These are phyloP conservation scores for Phytophthora niederhauseri DNA, from an alignment of 352 stramenopile genomes.

Conservation along the genomic window DNA sequence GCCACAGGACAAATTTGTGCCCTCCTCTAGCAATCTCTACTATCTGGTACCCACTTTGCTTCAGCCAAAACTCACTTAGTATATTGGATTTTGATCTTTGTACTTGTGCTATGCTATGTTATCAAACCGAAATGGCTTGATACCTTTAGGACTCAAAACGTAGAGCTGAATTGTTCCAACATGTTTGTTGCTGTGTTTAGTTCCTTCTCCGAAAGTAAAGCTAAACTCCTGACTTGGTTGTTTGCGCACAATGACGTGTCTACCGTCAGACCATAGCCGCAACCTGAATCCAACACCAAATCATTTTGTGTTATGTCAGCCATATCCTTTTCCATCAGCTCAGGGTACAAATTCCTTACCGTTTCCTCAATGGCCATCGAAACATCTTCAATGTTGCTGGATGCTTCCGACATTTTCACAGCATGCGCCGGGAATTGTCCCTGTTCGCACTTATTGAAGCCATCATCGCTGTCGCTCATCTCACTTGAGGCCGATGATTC, in stretches of 20 bases:
- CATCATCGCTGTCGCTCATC: too few relatives aligned
- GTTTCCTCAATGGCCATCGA: not conserved
- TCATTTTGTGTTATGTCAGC: conserved; percentile 9
- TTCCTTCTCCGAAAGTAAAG: conserved; percentile 19
- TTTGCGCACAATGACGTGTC: conserved; percentile 8
- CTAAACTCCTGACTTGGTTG: conserved; percentile 11
- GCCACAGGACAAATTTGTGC: conserved; percentile 10
- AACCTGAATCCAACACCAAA: conserved; percentile 15
- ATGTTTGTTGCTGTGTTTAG: conserved; percentile 18
- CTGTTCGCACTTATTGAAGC: too few relatives aligned
- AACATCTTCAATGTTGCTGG: conserved; percentile 1
- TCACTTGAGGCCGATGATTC: too few relatives aligned
- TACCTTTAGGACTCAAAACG: conserved; percentile 5
- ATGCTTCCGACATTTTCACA: conserved; percentile 4
- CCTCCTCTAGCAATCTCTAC: conserved; percentile 3
- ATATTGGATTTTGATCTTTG: conserved; percentile 8
- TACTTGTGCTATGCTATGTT: not conserved
- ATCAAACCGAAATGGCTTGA: conserved; percentile 5
- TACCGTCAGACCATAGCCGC: conserved; percentile 3
- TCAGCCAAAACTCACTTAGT: conserved; percentile 16
- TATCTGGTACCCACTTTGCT: conserved; percentile 12
- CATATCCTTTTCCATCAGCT: conserved; percentile 3
- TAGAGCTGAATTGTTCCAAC: conserved; percentile 15
- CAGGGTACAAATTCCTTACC: conserved; percentile 7
- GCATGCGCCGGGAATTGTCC: not conserved